Evolutionary conservation across 805 yeast genomes (phyloP).

Genomic region (Myxozyma nipponensis): DNA sequence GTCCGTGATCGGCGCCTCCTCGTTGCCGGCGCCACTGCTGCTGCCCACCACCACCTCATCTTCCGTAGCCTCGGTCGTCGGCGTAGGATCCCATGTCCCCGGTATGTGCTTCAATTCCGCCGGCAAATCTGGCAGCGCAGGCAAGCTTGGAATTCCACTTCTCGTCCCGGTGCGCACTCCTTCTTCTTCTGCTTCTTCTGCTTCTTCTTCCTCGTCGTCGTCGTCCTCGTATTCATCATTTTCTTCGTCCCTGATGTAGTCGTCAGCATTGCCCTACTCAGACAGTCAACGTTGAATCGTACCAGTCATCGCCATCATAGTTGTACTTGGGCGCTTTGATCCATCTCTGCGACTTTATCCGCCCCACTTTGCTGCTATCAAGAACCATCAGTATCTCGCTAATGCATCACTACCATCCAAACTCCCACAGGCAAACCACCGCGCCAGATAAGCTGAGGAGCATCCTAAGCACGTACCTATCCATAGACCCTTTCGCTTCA

Average conservation of each 20-base stretch:
- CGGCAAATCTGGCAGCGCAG: background rate
- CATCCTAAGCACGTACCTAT: too few species aligned
- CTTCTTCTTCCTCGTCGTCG: background rate
- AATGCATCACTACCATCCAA: too few species aligned
- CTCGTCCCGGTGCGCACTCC: background rate
- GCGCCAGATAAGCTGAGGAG: too few species aligned
- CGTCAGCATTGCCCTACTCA: background rate
- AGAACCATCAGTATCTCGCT: too few species aligned
- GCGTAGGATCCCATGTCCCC: background rate
- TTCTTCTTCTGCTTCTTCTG: background rate
- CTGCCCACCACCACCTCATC: too few species aligned
- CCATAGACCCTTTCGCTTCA: too few species aligned
- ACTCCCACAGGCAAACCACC: too few species aligned
- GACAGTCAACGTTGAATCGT: background rate
- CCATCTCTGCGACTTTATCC: conserved; percentile 9
- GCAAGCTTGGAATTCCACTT: background rate
- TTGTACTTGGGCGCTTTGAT: conserved; percentile 4
- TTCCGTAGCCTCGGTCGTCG: background rate
- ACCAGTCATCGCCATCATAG: conserved; percentile 8
- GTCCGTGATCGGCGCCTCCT: too few species aligned
- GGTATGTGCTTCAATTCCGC: background rate
- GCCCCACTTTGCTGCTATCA: background rate
- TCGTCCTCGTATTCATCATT: background rate
- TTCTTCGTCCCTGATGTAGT: background rate
- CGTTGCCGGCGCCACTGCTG: too few species aligned